These are phyloP conservation scores for Quercus bicolor DNA, from an alignment of 306 rosid genomes.

Conservation along the genomic window DNA sequence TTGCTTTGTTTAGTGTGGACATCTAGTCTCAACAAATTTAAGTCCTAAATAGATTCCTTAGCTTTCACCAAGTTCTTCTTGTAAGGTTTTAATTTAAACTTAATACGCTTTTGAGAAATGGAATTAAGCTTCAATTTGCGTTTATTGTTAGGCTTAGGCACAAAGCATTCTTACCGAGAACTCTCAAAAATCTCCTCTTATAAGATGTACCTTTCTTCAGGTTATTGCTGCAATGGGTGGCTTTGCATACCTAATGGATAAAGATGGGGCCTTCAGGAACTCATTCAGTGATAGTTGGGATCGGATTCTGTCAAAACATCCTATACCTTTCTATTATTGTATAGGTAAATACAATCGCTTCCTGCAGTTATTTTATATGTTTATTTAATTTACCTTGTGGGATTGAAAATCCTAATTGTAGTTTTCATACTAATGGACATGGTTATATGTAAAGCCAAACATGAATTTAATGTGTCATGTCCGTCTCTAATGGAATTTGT, in stretches of 20 bases:
- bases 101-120: not conserved
- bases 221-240: constrained; percentile 83
- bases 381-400: not conserved
- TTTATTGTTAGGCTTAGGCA: not conserved
- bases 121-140: not conserved
- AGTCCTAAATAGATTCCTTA: not conserved
- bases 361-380: not conserved
- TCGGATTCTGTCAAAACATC: constrained; percentile 88
- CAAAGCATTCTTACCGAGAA: not conserved
- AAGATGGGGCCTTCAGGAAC: constrained; percentile 89
- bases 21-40: not conserved
- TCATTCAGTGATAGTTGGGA: constrained; percentile 98
- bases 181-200: constrained; percentile 5
- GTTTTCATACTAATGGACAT: not conserved
- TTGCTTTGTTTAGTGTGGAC: not conserved
- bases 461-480: not conserved
- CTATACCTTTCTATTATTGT: constrained; percentile 92
- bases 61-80: not conserved
- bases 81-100: not conserved
- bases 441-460: not conserved
- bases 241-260: constrained; percentile 93
- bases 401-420: not conserved
- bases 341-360: constrained; percentile 54
- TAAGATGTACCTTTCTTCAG: constrained; percentile 33
- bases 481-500: not conserved